These are phyloP conservation scores for Puccinia sorghi DNA, from an alignment of 1,284 basidiomycete genomes.

Conservation along the genomic window DNA sequence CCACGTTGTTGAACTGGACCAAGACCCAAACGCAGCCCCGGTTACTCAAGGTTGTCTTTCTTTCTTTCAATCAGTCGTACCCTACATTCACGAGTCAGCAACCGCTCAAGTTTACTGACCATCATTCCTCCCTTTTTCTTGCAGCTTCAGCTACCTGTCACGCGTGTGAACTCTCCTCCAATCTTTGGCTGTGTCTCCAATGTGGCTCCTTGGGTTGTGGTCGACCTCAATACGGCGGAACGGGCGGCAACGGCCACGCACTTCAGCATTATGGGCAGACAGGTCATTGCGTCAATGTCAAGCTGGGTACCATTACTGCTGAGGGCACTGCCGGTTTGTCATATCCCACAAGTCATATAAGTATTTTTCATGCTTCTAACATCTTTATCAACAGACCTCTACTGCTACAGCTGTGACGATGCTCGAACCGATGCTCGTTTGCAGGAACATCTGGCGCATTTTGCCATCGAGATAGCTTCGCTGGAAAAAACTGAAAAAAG, in stretches of 20 bases:
- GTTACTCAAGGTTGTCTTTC: conserved; percentile 62
- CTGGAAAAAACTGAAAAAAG: conserved; percentile 94
- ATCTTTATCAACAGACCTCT: conserved; percentile 70
- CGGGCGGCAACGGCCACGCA: conserved; percentile 87
- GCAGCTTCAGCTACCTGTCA: conserved; percentile 75
- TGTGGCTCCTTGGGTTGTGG: conserved; percentile 96
- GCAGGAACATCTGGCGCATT: conserved; percentile 71
- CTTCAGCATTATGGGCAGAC: conserved; percentile 76
- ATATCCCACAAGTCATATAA: background rate
- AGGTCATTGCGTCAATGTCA: conserved; percentile 81
- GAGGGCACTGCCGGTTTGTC: conserved; percentile 80
- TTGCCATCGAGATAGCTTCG: conserved; percentile 81
- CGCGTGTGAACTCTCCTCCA: conserved; percentile 77
- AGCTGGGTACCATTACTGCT: conserved; percentile 93
- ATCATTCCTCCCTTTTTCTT: conserved; percentile 45
- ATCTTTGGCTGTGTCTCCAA: conserved; percentile 91
- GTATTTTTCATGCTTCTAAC: background rate
- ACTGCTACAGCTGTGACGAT: conserved; percentile 92
- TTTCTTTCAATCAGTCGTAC: conserved; percentile 50
- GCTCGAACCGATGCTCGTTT: conserved; percentile 78
- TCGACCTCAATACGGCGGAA: conserved; percentile 78
- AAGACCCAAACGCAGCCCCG: conserved; percentile 62
- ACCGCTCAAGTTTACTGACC: no score
- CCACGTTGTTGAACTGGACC: conserved; percentile 78
- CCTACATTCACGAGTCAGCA: conserved; percentile 42